These are phyloP conservation scores for Phlyctochytrium bullatum DNA, from an alignment of 192 early-diverging fungal genomes.

Conservation along the genomic window DNA sequence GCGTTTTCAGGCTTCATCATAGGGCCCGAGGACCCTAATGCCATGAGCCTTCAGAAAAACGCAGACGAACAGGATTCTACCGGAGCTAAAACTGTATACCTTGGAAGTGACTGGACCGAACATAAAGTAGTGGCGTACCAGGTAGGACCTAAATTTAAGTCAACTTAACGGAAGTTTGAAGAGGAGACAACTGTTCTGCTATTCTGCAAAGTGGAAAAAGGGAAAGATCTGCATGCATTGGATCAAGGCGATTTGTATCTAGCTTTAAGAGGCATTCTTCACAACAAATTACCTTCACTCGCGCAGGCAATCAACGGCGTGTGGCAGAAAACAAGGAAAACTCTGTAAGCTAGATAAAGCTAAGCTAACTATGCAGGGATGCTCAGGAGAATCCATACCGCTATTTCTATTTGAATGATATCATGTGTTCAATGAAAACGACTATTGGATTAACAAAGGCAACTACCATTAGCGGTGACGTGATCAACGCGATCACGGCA, in stretches of 20 bases:
- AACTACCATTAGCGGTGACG: conserved; percentile 13
- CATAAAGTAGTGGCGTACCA: conserved; percentile 29
- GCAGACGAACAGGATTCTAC: background rate
- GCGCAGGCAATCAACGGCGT: conserved; percentile 4
- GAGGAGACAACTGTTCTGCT: conserved; percentile 29
- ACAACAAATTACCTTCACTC: conserved; percentile 4
- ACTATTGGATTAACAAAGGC: conserved; percentile 27
- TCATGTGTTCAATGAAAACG: conserved; percentile 27
- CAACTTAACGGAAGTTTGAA: conserved; percentile 16
- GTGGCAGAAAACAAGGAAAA: conserved; percentile 6
- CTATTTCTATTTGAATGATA: conserved; percentile 30
- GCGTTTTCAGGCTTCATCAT: conserved; percentile 34
- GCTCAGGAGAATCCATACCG: conserved; percentile 26
- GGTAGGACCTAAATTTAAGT: too few relatives aligned
- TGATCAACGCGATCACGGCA: conserved; percentile 7
- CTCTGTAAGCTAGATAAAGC: background rate
- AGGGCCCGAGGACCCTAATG: conserved; percentile 18
- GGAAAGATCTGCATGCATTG: background rate
- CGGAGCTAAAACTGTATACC: conserved; percentile 16
- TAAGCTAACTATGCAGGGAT: conserved; percentile 11
- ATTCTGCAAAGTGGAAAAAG: conserved; percentile 3
- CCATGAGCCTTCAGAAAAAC: background rate
- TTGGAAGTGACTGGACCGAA: conserved; percentile 7
- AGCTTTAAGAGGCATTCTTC: conserved; percentile 9
- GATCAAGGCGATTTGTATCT: conserved; percentile 13